Evolutionary conservation across 352 stramenopile species (phyloP).

Genomic region (Globisporangium parvum): DNA sequence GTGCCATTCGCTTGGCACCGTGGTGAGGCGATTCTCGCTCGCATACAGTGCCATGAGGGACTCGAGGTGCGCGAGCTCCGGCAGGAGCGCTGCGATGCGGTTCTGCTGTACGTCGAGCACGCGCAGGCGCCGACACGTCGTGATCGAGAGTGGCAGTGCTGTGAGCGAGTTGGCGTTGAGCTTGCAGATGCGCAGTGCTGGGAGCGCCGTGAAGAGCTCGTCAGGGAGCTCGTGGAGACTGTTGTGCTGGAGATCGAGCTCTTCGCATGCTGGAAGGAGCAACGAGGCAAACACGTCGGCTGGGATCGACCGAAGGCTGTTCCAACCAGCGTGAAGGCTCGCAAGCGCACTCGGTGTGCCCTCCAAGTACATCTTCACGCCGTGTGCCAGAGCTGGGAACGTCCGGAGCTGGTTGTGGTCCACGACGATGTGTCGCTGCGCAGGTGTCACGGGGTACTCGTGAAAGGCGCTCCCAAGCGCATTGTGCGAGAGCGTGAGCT

Average conservation of each 20-base stretch:
- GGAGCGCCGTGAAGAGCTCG: conserved; percentile 32
- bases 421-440: conserved; percentile 17
- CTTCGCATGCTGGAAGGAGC: conserved; percentile 22
- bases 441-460: conserved; percentile 17
- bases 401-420: conserved; percentile 35
- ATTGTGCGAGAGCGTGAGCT: conserved; percentile 19
- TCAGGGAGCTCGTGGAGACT: conserved; percentile 31
- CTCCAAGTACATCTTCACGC: conserved; percentile 10
- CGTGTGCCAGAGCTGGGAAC: conserved; percentile 14
- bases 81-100: conserved; percentile 24
- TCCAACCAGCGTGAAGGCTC: conserved; percentile 22
- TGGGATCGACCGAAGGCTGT: conserved; percentile 22
- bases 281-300: conserved; percentile 12
- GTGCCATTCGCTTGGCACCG: conserved; percentile 44
- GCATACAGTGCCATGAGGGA: conserved; percentile 36
- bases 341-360: conserved; percentile 15
- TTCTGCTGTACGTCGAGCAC: conserved; percentile 50
- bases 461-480: conserved; percentile 13
- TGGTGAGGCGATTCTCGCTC: conserved; percentile 36
- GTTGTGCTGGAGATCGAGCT: conserved; percentile 47
- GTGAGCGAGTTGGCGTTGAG: conserved; percentile 37
- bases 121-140: conserved; percentile 23
- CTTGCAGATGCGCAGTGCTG: conserved; percentile 26
- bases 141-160: conserved; percentile 28
- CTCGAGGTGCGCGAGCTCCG: conserved; percentile 20